Conservation (phyloP, 2,329 filamentous ascomycete species). For the Xylaria sp. region DNA sequence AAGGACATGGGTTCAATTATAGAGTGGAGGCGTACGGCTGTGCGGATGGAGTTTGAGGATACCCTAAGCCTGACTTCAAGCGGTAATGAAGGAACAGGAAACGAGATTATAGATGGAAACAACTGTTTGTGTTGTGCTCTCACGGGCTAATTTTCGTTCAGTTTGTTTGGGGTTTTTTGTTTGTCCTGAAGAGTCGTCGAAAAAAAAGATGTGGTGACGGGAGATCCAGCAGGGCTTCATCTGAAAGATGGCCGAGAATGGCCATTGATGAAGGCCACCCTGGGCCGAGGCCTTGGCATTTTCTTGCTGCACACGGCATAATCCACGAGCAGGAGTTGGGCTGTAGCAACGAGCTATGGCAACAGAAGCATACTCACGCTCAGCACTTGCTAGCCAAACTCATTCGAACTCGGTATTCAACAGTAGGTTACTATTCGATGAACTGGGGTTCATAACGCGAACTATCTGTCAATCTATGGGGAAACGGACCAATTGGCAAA, state of each 20-base stretch:
- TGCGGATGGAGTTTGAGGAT: conserved; percentile 48
- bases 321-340: conserved; percentile 7
- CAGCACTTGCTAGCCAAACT: conserved; percentile 16
- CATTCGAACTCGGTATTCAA: conserved; percentile 3
- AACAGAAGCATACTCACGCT: not conserved
- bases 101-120: conserved; percentile 44
- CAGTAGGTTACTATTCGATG: not conserved
- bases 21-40: conserved; percentile 47
- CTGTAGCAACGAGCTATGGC: conserved; percentile 29
- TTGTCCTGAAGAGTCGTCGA: conserved; percentile 3
- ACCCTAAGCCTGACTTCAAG: conserved; percentile 43
- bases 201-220: conserved; percentile 28
- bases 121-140: conserved; percentile 42
- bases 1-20: conserved; percentile 43
- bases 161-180: conserved; percentile 22
- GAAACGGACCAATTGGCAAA: conserved; percentile 34
- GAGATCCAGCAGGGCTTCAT: conserved; percentile 18
- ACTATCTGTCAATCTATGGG: conserved; percentile 29
- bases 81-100: conserved; percentile 38
- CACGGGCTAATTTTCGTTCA: conserved; percentile 41
- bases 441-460: conserved; percentile 28
- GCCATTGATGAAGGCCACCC: conserved; percentile 20
- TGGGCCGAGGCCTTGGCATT: conserved; percentile 29
- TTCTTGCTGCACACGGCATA: conserved; percentile 10
- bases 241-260: conserved; percentile 20